Conservation (phyloP, 2,329 filamentous ascomycete genomes). For the Didymella pinodella region DNA sequence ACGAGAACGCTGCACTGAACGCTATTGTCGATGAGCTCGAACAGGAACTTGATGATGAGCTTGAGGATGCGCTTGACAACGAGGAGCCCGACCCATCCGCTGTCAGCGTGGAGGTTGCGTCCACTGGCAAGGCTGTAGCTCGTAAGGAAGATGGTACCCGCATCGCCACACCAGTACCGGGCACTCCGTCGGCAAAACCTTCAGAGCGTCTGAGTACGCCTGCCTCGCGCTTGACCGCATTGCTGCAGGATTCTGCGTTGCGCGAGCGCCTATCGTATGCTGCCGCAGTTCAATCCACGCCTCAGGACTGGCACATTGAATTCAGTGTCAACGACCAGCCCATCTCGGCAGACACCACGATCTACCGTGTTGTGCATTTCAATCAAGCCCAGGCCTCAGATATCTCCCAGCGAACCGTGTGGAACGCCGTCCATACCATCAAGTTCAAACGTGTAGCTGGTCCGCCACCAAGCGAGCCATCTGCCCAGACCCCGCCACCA, state of each 20-base stretch:
- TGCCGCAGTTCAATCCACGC: slow-evolving; percentile 78
- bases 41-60: slow-evolving; percentile 72
- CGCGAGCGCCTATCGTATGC: slow-evolving; percentile 73
- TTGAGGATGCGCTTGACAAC: slow-evolving; percentile 19
- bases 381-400: slow-evolving; percentile 70
- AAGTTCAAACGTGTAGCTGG: slow-evolving; percentile 88
- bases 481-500: slow-evolving; percentile 66
- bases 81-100: slow-evolving; percentile 82
- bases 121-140: slow-evolving; percentile 86
- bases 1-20: slow-evolving; percentile 72
- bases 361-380: slow-evolving; percentile 91
- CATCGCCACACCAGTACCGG: slow-evolving; percentile 80
- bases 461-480: slow-evolving; percentile 77
- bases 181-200: slow-evolving; percentile 46
- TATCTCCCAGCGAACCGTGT: slow-evolving; percentile 76
- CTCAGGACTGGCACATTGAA: slow-evolving; percentile 97
- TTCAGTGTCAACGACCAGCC: slow-evolving; percentile 87
- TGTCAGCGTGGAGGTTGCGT: slow-evolving; percentile 88
- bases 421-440: slow-evolving; percentile 89
- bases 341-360: slow-evolving; percentile 89
- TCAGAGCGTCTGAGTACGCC: slow-evolving; percentile 42
- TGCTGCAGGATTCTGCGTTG: slow-evolving; percentile 45
- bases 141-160: slow-evolving; percentile 90
- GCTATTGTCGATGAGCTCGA: slow-evolving; percentile 91
- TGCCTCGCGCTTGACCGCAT: slow-evolving; percentile 41